Conservation (phyloP, 1,139 yeast species). For the Suhomyces atakaporum region DNA sequence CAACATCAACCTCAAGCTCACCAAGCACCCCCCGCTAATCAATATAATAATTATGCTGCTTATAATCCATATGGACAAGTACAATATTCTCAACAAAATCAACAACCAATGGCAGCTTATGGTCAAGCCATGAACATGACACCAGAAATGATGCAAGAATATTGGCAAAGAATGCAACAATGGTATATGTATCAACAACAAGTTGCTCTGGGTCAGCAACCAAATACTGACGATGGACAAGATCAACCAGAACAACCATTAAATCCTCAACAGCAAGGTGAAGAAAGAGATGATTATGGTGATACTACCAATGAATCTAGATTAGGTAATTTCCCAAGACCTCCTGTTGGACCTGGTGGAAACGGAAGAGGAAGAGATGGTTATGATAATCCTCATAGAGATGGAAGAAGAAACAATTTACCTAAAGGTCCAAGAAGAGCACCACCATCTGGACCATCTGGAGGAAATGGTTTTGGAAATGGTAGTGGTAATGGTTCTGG, state of each 20-base stretch:
- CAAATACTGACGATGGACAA: slow-evolving; percentile 37
- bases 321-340: slow-evolving; percentile 8
- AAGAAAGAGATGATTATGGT: slow-evolving; percentile 21
- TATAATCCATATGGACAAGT: slow-evolving; percentile 44
- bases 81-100: slow-evolving; percentile 16
- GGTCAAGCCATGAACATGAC: slow-evolving; percentile 54
- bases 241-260: slow-evolving; percentile 53
- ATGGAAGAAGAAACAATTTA: slow-evolving; percentile 34
- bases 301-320: slow-evolving; percentile 11
- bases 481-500: slow-evolving; percentile 33
- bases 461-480: slow-evolving; percentile 27
- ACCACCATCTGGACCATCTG: slow-evolving; percentile 42
- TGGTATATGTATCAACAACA: slow-evolving; percentile 68
- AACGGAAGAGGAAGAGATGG: slow-evolving; percentile 16
- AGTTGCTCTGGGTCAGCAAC: slow-evolving; percentile 22
- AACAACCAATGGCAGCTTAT: slow-evolving; percentile 22
- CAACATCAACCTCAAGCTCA: slow-evolving; percentile 45
- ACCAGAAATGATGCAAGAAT: slow-evolving; percentile 86
- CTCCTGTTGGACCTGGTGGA: slow-evolving; percentile 18
- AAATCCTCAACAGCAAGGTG: slow-evolving; percentile 54
- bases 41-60: slow-evolving; percentile 23
- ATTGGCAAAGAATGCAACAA: slow-evolving; percentile 84
- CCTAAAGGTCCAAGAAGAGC: slow-evolving; percentile 49
- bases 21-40: slow-evolving; percentile 38
- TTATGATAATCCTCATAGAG: slow-evolving; percentile 23